Evolutionary conservation across 495 filamentous ascomycete species (phyloP).

Genomic region (Penicillium desertorum): DNA sequence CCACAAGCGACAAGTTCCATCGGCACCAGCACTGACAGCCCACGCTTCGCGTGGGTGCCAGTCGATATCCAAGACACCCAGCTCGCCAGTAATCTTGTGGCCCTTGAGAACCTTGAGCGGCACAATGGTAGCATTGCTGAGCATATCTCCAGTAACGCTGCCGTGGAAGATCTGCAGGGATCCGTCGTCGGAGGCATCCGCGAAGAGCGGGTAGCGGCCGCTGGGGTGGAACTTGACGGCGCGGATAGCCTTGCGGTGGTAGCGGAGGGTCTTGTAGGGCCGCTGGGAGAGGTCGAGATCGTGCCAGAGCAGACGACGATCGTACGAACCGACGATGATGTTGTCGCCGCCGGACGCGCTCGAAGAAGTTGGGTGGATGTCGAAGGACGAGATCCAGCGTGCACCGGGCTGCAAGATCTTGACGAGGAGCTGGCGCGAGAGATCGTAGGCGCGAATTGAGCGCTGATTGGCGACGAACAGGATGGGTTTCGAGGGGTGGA

Average conservation of each 20-base stretch:
- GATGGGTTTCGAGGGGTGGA: constrained; percentile 89
- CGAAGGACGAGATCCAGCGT: constrained; percentile 90
- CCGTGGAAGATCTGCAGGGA: constrained; percentile 95
- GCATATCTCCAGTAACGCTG: constrained; percentile 86
- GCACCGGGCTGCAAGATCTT: constrained; percentile 91
- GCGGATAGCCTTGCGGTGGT: constrained; percentile 88
- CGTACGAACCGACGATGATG: constrained; percentile 89
- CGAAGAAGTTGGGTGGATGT: constrained; percentile 74
- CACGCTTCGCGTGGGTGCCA: constrained; percentile 94
- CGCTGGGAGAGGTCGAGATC: constrained; percentile 87
- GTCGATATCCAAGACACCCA: constrained; percentile 90
- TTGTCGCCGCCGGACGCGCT: constrained; percentile 73
- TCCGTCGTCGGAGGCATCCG: constrained; percentile 90
- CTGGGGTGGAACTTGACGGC: constrained; percentile 82
- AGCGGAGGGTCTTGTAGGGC: constrained; percentile 94
- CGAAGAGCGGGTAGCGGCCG: constrained; percentile 79
- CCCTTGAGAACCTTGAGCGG: constrained; percentile 92
- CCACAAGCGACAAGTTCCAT: constrained; percentile 86
- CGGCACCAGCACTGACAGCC: constrained; percentile 90
- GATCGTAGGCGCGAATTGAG: constrained; percentile 86
- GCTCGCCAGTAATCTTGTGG: constrained; percentile 70
- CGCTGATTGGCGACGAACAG: constrained; percentile 96
- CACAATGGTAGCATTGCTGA: constrained; percentile 94
- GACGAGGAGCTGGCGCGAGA: constrained; percentile 81
- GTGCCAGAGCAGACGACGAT: constrained; percentile 92